Evolutionary conservation across 2,329 filamentous ascomycete genomes (phyloP), one percentile per base, ranked within the genome.

Genomic region (Lomentospora prolificans): DNA sequence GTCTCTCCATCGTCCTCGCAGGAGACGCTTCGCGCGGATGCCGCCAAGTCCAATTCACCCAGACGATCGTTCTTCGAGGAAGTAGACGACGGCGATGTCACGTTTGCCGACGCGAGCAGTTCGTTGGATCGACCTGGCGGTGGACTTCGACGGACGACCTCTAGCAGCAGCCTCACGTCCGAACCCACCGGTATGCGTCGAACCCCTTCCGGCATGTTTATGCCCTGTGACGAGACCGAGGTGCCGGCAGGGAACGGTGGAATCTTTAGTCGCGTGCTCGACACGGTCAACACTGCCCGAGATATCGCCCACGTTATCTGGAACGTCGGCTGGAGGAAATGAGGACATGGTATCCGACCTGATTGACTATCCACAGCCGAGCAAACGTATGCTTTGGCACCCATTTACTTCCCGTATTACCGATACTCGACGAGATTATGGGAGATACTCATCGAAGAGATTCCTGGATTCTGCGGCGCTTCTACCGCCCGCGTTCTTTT

Each of bases 161-260:
- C 79, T 24, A 69, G 74, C 41, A 68, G 67, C 64, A 77, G 72
- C 58, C 68, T 80, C n/a, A 68, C 66, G n/a, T 73, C 72, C 19
- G 77, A 81, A 58, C 72, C 77, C 46, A 73, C 70, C 17, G 84
- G 85, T 54, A 85, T 95, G 75, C 83, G 86, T 59, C 80, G 90
- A 61, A 95, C 89, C 19, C 77, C 84, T 53, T 94, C 89, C 39
- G 90, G 90, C 62, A 95, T 95, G 89, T 87, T 95, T 64, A 91
- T 95, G 87, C 89, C 90, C 6, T 87, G 85, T 62, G 87, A 90
- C 62, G 86, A 90, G 62, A 83, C 83, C 58, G 87, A 90, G 60
- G 74, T 69, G 66, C 53, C 24, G 8, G 77, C 69, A 50, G 73
- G 77, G 58, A 81, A 74, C 64, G 75, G 78, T 53, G 86, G 86